Percentiles rank a stretch among this genome's conserved stretches.
Conservation (phyloP, 352 stramenopile species). For the Plasmopara viticola region DNA sequence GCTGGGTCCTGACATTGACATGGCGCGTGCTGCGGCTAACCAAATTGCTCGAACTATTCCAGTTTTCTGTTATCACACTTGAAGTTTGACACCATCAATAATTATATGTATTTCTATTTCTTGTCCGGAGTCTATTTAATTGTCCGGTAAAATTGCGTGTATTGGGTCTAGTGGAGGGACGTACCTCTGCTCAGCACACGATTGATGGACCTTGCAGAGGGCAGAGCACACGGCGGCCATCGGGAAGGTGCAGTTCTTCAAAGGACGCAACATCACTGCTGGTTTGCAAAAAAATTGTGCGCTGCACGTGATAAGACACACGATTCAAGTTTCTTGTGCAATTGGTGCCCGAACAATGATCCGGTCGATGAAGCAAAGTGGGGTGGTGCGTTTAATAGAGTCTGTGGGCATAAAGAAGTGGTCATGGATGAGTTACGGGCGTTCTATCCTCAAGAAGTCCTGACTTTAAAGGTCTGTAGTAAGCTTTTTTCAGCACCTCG, state of each 20-base stretch:
- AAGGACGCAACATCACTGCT: constrained; percentile 65
- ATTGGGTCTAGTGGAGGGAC: constrained; percentile 42
- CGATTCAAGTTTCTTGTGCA: constrained; percentile 18
- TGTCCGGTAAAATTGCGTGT: no score
- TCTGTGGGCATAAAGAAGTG: constrained; percentile 88
- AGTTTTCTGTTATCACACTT: no score
- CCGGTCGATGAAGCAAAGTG: constrained; percentile 62
- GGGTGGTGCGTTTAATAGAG: constrained; percentile 80
- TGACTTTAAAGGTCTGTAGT: constrained; percentile 86
- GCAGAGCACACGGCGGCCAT: constrained; percentile 36
- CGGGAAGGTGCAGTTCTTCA: constrained; percentile 61
- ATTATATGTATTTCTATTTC: no score
- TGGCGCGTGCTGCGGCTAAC: no score
- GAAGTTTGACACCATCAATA: no score
- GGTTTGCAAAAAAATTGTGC: constrained; percentile 38
- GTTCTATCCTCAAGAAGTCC: constrained; percentile 82
- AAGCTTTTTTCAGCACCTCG: constrained; percentile 67
- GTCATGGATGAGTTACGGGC: constrained; percentile 78
- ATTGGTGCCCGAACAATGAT: constrained; percentile 72
- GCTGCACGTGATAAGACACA: constrained; percentile 13
- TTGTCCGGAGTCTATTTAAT: no score
- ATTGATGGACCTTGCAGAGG: constrained; percentile 71
- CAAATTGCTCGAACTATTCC: no score
- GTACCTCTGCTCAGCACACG: constrained; percentile 71
- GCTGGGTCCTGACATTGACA: no score